Percentiles rank a stretch among this genome's conserved stretches.
Evolutionary conservation across 2,329 filamentous ascomycete species (phyloP).

Genomic region (Fusarium pilosicola): DNA sequence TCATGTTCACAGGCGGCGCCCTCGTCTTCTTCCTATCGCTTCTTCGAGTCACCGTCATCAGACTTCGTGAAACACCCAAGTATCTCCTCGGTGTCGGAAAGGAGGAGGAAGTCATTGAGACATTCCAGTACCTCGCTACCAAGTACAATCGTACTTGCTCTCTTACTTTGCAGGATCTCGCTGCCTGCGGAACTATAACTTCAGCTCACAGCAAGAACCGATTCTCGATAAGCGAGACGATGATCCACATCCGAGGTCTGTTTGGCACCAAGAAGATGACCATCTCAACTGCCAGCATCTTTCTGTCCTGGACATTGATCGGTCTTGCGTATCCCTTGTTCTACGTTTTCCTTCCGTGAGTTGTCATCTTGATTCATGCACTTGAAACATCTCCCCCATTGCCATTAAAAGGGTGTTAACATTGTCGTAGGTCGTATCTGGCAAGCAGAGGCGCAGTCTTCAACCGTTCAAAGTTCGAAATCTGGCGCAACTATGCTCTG

Average conservation of each 20-base stretch:
- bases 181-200: conserved; percentile 8
- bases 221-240: conserved; percentile 46
- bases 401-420: neutral
- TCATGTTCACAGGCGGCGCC: conserved; percentile 26
- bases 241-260: conserved; percentile 1
- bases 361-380: neutral
- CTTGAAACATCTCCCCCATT: neutral
- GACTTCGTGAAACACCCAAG: conserved; percentile 13
- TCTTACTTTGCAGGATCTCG: neutral
- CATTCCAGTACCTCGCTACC: conserved; percentile 1
- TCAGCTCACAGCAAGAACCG: conserved; percentile 49
- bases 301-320: conserved; percentile 58
- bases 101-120: conserved; percentile 6
- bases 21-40: conserved; percentile 12
- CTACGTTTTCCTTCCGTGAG: conserved; percentile 75
- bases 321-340: conserved; percentile 80
- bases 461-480: conserved; percentile 4
- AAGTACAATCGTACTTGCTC: conserved; percentile 12
- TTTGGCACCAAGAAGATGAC: conserved; percentile 15
- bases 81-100: neutral
- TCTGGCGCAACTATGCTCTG: conserved; percentile 53
- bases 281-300: conserved; percentile 11
- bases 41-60: conserved; percentile 5
- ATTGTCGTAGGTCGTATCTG: conserved; percentile 62
- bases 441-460: neutral